Base-by-base conservation (phyloP, 768 basidiomycete species). In the Lactarius hengduanensis region DNA sequence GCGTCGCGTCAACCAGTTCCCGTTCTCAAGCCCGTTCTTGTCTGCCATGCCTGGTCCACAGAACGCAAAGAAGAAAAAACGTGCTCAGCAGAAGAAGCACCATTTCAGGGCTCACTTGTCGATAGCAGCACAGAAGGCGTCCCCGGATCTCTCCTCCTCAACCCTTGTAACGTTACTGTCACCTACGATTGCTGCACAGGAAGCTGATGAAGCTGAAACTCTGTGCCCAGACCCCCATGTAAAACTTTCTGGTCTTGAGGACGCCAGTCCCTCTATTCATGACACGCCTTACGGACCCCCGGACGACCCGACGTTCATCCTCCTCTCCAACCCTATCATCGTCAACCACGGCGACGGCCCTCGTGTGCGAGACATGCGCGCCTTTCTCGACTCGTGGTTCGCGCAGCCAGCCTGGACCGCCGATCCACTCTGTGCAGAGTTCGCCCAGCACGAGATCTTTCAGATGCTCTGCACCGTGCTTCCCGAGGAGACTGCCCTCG, bases 341-440 rank as follows among this genome's bases (percentile, higher is more conserved):
- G 77, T 89, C 66, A 88, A 93, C 74, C 89, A 89, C 0, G 91
- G 91, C 38, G 89, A 87, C 67, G 91, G 92, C 0, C 88, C 89
- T 10, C 87, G 90, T 53, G 89, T 94, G 11, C 81, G 85, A 13
- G 81, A 90, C 72, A 76, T 83, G n/a, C 78, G 77, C n/a, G 80
- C 82, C 15, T 94, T 94, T 74, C 75, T 94, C 45, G 68, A 77
- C 4, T 84, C 84, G n/a, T 86, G 80, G 68, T 90, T 91, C 73
- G 85, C 90, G 8, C 83, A 87, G 50, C 84, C 85, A 13, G 84
- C 87, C 0, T 83, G 88, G 1, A 70, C 83, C 56, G 82, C 87
- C 53, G 85, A 90, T 69, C 84, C 84, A 0, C 72, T 91, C 53
- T 92, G 89, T 71, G 88, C 86, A 20, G 90, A 91, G 71, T 92